A percentile compares a stretch with the other conserved stretches of the same genome.
Conservation (phyloP, 1,284 basidiomycete species). For the Violaceomyces palustris region DNA sequence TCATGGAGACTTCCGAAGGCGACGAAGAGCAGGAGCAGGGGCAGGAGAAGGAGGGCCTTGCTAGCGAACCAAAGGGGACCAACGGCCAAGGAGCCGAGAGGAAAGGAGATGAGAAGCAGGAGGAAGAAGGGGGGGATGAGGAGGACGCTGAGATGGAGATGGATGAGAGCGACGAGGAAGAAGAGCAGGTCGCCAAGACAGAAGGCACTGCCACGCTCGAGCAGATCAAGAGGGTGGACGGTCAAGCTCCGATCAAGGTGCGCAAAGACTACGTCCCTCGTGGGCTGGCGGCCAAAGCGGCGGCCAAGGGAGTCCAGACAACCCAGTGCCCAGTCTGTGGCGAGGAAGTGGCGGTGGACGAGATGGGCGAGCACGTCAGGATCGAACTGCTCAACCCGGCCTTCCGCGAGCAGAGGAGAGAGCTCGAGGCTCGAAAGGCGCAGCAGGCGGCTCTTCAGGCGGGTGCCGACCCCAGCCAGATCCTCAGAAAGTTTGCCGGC, state of each 20-base stretch:
- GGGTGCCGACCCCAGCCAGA: conserved; percentile 46
- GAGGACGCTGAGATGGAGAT: conserved; percentile 56
- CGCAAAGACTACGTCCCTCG: conserved; percentile 86
- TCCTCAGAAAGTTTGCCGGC: conserved; percentile 43
- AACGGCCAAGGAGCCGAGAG: conserved; percentile 59
- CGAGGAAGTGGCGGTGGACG: conserved; percentile 87
- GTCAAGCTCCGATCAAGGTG: conserved; percentile 58
- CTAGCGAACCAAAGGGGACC: neutral
- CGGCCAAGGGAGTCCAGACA: conserved; percentile 17
- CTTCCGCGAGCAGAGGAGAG: conserved; percentile 48
- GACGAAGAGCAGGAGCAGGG: conserved; percentile 68
- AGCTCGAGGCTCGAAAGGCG: conserved; percentile 44
- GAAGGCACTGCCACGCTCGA: neutral
- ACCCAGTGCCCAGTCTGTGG: conserved; percentile 89
- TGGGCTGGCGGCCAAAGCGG: conserved; percentile 21
- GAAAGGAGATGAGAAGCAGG: conserved; percentile 62
- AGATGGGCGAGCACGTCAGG: conserved; percentile 94
- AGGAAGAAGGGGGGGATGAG: conserved; percentile 54
- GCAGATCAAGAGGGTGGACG: conserved; percentile 11
- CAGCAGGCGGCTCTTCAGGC: conserved; percentile 43
- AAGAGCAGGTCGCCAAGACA: conserved; percentile 55
- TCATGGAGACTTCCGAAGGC: conserved; percentile 73
- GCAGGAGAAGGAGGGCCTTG: conserved; percentile 13
- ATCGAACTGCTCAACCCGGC: conserved; percentile 95
- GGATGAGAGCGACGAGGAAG: conserved; percentile 58